These are phyloP conservation scores for Quercus agrifolia DNA, from an alignment of 306 rosid species.

Conservation along the genomic window DNA sequence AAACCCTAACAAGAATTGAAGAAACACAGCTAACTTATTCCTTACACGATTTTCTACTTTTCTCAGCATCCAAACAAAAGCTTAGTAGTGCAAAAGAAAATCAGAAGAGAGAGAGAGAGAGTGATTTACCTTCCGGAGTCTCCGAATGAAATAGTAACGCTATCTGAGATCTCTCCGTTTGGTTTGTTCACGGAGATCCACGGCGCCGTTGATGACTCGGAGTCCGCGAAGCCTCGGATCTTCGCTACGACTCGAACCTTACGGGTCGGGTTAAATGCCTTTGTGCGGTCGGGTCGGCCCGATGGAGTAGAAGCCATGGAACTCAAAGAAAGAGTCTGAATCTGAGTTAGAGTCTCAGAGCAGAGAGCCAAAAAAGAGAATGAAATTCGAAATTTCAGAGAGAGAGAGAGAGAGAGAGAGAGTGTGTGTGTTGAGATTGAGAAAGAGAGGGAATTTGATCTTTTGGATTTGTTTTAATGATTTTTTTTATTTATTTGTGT, in stretches of 20 bases:
- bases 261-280: background rate
- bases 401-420: background rate
- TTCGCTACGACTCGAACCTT: constrained; percentile 63
- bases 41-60: too few relatives aligned
- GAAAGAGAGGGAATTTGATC: background rate
- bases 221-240: constrained; percentile 32
- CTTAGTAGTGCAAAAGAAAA: too few relatives aligned
- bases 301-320: constrained; percentile 44
- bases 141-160: constrained; percentile 51
- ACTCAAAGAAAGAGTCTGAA: background rate
- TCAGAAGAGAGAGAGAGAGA: background rate
- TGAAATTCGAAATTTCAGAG: background rate
- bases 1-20: too few relatives aligned
- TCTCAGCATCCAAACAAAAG: too few relatives aligned
- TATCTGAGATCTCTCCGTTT: constrained; percentile 34
- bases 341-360: background rate
- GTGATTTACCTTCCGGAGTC: constrained; percentile 49
- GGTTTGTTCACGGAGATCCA: constrained; percentile 65
- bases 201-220: constrained; percentile 23
- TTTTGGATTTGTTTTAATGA: background rate
- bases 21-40: too few relatives aligned
- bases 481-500: background rate
- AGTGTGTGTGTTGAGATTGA: background rate
- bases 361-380: background rate
- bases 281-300: constrained; percentile 13